Conservation (phyloP, 257 asterid species). For the Verbascum thapsus region DNA sequence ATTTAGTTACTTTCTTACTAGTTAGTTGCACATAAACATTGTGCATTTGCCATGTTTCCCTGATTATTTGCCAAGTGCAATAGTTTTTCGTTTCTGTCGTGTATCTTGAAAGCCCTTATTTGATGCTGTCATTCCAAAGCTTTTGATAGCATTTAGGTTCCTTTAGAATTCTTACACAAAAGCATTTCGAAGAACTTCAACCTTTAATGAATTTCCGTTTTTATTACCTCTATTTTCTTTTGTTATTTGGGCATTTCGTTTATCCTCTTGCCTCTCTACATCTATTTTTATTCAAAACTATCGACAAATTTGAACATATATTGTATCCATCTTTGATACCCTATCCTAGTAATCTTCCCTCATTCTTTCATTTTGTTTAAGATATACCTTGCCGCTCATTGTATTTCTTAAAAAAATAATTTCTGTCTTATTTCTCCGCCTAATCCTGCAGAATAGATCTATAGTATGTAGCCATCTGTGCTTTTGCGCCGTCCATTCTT, state of each 20-base stretch:
- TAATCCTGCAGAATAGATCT: too few relatives aligned
- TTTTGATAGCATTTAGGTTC: neutral
- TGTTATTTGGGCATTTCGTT: too few relatives aligned
- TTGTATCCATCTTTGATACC: too few relatives aligned
- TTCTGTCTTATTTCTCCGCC: too few relatives aligned
- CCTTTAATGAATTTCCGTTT: neutral
- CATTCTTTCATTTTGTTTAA: too few relatives aligned
- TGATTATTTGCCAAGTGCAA: neutral
- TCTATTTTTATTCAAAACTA: neutral
- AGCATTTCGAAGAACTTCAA: neutral
- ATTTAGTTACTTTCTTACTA: constrained; percentile 10
- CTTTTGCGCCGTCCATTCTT: too few relatives aligned
- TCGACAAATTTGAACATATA: too few relatives aligned
- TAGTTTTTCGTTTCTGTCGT: neutral
- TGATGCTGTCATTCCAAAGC: constrained; percentile 3
- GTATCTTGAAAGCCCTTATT: constrained; percentile 19
- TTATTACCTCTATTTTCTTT: neutral
- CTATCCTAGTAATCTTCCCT: too few relatives aligned
- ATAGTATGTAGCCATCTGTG: too few relatives aligned
- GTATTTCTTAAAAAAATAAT: too few relatives aligned
- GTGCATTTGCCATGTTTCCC: constrained; percentile 5
- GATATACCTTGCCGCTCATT: too few relatives aligned
- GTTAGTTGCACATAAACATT: neutral
- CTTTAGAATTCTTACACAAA: constrained; percentile 9
- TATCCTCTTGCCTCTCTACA: neutral